A percentile compares a stretch with the other conserved stretches of the same genome.
Conservation (phyloP, 768 basidiomycete species). For the Pisolithus microcarpus region DNA sequence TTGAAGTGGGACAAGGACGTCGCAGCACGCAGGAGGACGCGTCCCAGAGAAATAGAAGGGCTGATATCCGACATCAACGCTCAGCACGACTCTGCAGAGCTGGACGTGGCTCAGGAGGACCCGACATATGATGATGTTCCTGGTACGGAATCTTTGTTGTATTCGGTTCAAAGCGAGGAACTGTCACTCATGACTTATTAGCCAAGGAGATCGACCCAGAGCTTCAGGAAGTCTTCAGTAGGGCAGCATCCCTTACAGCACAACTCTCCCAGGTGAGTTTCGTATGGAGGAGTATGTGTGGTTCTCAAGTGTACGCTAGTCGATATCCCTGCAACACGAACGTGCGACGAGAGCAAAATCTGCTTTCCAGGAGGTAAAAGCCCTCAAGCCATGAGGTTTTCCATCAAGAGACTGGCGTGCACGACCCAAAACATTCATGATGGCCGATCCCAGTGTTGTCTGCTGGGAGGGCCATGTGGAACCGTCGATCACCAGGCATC, state of each 20-base stretch:
- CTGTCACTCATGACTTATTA: constrained; percentile 7
- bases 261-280: constrained; percentile 46
- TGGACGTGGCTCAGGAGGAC: constrained; percentile 15
- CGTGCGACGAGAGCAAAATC: constrained; percentile 41
- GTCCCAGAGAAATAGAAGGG: constrained; percentile 47
- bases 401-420: not conserved
- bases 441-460: too few relatives aligned
- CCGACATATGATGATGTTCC: not conserved
- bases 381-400: constrained; percentile 35
- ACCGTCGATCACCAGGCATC: not conserved
- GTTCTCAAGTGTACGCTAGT: constrained; percentile 26
- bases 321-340: constrained; percentile 41
- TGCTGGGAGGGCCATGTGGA: too few relatives aligned
- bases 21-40: constrained; percentile 56
- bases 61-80: constrained; percentile 33
- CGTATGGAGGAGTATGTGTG: not conserved
- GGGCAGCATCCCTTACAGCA: constrained; percentile 36
- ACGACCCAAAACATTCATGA: not conserved
- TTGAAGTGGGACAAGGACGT: constrained; percentile 70
- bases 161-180: not conserved
- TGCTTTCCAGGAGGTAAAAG: constrained; percentile 44
- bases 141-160: constrained; percentile 6
- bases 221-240: constrained; percentile 21
- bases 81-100: constrained; percentile 26
- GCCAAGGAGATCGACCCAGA: constrained; percentile 16